Percentiles rank a stretch among this genome's conserved stretches.
Conservation (phyloP, 2,329 filamentous ascomycete genomes). For the Pyricularia sp. region DNA sequence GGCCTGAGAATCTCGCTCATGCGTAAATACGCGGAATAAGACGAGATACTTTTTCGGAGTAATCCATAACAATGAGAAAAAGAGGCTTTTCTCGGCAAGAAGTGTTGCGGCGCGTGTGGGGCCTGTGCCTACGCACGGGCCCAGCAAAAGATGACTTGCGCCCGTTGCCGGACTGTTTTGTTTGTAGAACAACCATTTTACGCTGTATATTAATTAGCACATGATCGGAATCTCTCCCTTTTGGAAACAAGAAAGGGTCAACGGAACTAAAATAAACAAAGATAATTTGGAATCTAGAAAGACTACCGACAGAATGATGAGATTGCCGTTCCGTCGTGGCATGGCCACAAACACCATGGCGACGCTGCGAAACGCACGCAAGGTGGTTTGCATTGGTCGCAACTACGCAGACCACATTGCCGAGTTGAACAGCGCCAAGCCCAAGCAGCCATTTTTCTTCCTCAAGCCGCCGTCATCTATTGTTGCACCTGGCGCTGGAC, state of each 20-base stretch:
- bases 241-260: not conserved
- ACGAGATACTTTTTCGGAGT: not conserved
- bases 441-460: slow-evolving; percentile 98
- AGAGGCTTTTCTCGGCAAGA: not conserved
- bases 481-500: slow-evolving; percentile 66
- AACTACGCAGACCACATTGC: slow-evolving; percentile 97
- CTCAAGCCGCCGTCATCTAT: slow-evolving; percentile 88
- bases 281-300: not conserved
- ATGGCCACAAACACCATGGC: slow-evolving; percentile 21
- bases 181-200: not conserved
- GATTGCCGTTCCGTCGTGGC: slow-evolving; percentile 16
- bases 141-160: not conserved
- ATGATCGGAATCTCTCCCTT: not conserved
- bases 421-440: slow-evolving; percentile 78
- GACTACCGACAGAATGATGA: not conserved
- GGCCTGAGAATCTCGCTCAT: not conserved
- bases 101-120: not conserved
- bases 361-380: slow-evolving; percentile 38
- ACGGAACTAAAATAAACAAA: not conserved
- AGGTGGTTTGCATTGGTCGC: slow-evolving; percentile 78
- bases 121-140: not conserved
- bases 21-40: not conserved
- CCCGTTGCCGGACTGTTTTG: not conserved
- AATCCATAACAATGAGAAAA: not conserved
- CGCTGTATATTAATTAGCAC: not conserved